Evolutionary conservation across 495 filamentous ascomycete genomes (phyloP).

Genomic region (Bacidia gigantensis): DNA sequence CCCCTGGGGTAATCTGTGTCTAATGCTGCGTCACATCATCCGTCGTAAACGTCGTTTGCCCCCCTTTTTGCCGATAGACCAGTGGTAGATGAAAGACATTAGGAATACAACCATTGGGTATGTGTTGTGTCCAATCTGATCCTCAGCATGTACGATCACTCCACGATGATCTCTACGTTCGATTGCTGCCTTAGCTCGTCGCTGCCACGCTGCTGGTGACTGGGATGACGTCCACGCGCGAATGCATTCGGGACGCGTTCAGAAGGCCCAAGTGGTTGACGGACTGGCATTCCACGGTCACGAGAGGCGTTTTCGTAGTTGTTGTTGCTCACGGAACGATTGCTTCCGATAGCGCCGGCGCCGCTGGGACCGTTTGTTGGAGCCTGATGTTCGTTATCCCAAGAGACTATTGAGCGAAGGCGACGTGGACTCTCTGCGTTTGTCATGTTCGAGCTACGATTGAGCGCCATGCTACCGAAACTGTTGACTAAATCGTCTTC

Average conservation of each 20-base stretch:
- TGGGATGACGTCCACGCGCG: slow-evolving; percentile 55
- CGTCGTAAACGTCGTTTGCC: slow-evolving; percentile 28
- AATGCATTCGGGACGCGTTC: slow-evolving; percentile 66
- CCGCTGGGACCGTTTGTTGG: slow-evolving; percentile 20
- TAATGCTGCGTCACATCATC: slow-evolving; percentile 37
- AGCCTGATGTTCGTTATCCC: slow-evolving; percentile 45
- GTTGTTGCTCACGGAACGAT: slow-evolving; percentile 54
- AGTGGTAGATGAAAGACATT: background rate
- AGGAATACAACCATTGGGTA: background rate
- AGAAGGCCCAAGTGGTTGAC: slow-evolving; percentile 70
- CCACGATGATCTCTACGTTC: slow-evolving; percentile 39
- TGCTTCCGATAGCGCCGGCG: slow-evolving; percentile 74
- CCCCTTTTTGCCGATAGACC: background rate
- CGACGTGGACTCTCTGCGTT: slow-evolving; percentile 44
- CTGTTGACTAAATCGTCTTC: slow-evolving; percentile 58
- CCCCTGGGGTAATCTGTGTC: slow-evolving; percentile 21
- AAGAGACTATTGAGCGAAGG: slow-evolving; percentile 52
- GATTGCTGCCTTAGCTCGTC: slow-evolving; percentile 54
- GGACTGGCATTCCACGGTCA: slow-evolving; percentile 46
- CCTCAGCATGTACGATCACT: slow-evolving; percentile 31
- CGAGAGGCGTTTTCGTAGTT: slow-evolving; percentile 53
- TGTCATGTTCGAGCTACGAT: slow-evolving; percentile 19
- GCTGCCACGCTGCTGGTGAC: slow-evolving; percentile 68
- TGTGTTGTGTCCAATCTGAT: slow-evolving; percentile 9
- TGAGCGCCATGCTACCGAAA: slow-evolving; percentile 48